phyloP scores from a whole-genome alignment of 1,284 basidiomycete species.

The Ustilago tritici region DNA sequence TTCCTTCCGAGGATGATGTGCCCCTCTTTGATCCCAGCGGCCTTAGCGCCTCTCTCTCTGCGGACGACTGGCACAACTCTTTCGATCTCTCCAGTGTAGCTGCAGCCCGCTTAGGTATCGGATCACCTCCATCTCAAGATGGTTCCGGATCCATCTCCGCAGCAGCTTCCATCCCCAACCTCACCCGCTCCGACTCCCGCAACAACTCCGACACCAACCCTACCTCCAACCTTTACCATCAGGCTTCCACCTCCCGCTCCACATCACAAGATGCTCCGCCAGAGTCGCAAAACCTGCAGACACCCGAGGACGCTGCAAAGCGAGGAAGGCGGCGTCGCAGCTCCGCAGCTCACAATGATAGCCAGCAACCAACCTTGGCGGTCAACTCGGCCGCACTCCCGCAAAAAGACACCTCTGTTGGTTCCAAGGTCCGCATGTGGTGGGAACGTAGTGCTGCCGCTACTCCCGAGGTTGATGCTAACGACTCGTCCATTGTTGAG shows the following conservation, averaged over 20 bases:
- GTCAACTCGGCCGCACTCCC: conserved; percentile 15
- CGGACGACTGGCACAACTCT: conserved; percentile 50
- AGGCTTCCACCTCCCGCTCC: conserved; percentile 8
- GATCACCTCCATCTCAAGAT: conserved; percentile 35
- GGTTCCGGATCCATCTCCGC: conserved; percentile 28
- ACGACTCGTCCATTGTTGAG: conserved; percentile 25
- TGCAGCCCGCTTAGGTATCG: conserved; percentile 48
- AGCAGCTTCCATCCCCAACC: conserved; percentile 29
- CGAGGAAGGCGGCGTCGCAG: conserved; percentile 45
- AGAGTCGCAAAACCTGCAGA: not conserved
- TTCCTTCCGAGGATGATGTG: conserved; percentile 53
- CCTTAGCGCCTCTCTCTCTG: conserved; percentile 52
- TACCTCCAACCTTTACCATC: conserved; percentile 13
- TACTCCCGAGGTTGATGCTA: conserved; percentile 19
- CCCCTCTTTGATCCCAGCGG: conserved; percentile 54
- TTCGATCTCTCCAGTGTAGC: conserved; percentile 51
- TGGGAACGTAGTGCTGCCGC: conserved; percentile 45
- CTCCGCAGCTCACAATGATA: conserved; percentile 20
- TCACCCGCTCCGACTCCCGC: conserved; percentile 36
- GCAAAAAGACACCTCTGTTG: conserved; percentile 42
- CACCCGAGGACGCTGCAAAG: conserved; percentile 9
- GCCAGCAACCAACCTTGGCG: not conserved
- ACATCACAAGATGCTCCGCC: conserved; percentile 13
- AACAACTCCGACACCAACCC: conserved; percentile 21
- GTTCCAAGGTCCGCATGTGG: conserved; percentile 54